Base-by-base conservation (phyloP, 805 yeast species). In the Spathaspora hagerdaliae region DNA sequence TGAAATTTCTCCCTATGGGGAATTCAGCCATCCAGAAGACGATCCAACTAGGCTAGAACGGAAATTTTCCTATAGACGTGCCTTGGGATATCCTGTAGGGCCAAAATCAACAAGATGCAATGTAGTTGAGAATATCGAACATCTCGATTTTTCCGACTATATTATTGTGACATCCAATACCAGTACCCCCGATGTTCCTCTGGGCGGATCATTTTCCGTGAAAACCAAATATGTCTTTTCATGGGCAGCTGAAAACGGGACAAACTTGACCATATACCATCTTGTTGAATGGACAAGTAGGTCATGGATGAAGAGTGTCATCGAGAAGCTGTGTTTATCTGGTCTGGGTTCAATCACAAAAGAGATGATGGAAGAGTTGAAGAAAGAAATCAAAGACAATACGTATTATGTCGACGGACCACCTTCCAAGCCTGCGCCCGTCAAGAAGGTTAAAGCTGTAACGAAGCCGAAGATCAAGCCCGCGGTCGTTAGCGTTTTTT, bases 181-280 rank as follows among this genome's bases (percentile, higher is more conserved):
- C 0, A 71, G 68, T 36, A 91, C 99, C 0, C 99, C 99, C 0
- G 94, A 89, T 58, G 98, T 94, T 12, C 99, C 99, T 0, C 85
- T 91, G 56, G 99, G 99, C 5, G 76, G 76, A 37, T 77, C 87
- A 0, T 94, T 94, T 61, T 73, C 77, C 31, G 90, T 90, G 1
- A 75, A 81, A 50, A 87, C 96, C 0, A 73, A 86, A 49, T 86
- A 82, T 55, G 69, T 82, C 38, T 65, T 89, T 45, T 74, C 84
- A 2, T 94, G 99, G 98, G 89, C 74, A 0, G 72, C 69, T 7
- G 63, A 73, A 27, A 87, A 84, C 56, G 61, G 68, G 24, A 84
- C 96, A 5, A 67, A 72, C 40, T 54, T 94, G 35, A 68, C 67
- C 38, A 64, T 86, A n/a, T 77, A 90, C n/a, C 87, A 78, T 61